Conservation (phyloP, 2,329 filamentous ascomycete species). For the Elsinoe fawcettii region DNA sequence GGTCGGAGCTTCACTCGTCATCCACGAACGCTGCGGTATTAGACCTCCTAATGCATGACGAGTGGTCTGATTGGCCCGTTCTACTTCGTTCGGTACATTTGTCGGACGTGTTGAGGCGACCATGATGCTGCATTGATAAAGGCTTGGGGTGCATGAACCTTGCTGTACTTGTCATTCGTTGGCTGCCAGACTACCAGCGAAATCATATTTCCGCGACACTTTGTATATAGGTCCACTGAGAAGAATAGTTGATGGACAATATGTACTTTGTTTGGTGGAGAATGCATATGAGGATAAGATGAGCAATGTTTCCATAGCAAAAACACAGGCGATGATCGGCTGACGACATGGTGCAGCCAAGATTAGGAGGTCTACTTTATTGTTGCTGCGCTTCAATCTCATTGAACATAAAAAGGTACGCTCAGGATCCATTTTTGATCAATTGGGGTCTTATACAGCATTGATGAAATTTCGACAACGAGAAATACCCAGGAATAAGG, state of each 20-base stretch:
- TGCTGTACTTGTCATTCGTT: background rate
- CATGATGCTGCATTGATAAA: background rate
- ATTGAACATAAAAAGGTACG: too few species aligned
- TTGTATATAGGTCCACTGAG: background rate
- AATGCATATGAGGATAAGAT: too few species aligned
- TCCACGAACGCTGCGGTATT: constrained; percentile 3
- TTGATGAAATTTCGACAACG: too few species aligned
- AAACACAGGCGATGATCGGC: background rate
- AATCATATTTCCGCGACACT: background rate
- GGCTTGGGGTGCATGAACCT: background rate
- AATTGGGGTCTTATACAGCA: too few species aligned
- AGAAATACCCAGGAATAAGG: too few species aligned
- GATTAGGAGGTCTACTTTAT: too few species aligned
- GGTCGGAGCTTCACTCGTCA: background rate
- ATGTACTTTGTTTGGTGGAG: too few species aligned
- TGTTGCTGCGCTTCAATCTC: too few species aligned
- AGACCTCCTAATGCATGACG: background rate
- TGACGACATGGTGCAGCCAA: background rate
- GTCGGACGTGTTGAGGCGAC: background rate
- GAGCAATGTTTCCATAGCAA: background rate
- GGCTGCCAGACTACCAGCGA: too few species aligned
- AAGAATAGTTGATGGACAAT: background rate
- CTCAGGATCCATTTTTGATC: too few species aligned
- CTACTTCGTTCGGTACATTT: background rate
- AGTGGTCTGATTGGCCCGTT: background rate